These are phyloP conservation scores for Kurtzmaniella quercitrusa DNA, from an alignment of 1,139 yeast genomes.

Conservation along the genomic window DNA sequence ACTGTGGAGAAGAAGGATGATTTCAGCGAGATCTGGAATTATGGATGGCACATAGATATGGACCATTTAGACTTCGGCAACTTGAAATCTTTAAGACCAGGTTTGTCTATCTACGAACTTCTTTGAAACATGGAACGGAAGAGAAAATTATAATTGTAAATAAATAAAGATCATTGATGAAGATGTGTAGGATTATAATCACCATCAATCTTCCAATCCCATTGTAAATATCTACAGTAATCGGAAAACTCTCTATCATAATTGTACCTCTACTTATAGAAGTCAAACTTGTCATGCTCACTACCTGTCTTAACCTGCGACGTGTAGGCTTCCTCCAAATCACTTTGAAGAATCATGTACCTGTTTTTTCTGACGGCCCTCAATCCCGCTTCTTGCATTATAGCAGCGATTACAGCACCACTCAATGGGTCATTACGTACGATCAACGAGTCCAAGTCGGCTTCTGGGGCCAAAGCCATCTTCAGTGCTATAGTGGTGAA, in stretches of 20 bases:
- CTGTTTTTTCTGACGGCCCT: constrained; percentile 98
- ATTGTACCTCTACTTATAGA: constrained; percentile 62
- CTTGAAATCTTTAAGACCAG: constrained; percentile 49
- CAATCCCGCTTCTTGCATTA: constrained; percentile 99
- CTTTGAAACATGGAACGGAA: constrained; percentile 11
- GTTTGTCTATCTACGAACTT: constrained; percentile 52
- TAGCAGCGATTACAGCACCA: constrained; percentile 97
- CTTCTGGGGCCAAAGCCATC: constrained; percentile 98
- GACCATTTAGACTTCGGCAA: constrained; percentile 61
- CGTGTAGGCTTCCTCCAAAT: constrained; percentile 95
- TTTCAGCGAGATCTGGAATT: constrained; percentile 38
- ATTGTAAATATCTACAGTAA: background rate
- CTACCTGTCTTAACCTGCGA: constrained; percentile 93
- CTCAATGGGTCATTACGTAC: constrained; percentile 95
- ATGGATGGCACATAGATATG: constrained; percentile 52
- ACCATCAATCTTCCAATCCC: background rate
- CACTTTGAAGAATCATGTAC: constrained; percentile 91
- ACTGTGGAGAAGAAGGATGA: constrained; percentile 9
- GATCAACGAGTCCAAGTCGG: constrained; percentile 89
- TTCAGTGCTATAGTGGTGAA: constrained; percentile 95
- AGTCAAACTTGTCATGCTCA: constrained; percentile 96
- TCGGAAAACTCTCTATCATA: background rate
- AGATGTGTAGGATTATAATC: background rate
- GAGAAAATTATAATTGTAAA: no score
- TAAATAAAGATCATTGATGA: no score